Evolutionary conservation across 352 stramenopile genomes (phyloP), one percentile per base, ranked within the genome.

Genomic region (Globisporangium abappressorium): DNA sequence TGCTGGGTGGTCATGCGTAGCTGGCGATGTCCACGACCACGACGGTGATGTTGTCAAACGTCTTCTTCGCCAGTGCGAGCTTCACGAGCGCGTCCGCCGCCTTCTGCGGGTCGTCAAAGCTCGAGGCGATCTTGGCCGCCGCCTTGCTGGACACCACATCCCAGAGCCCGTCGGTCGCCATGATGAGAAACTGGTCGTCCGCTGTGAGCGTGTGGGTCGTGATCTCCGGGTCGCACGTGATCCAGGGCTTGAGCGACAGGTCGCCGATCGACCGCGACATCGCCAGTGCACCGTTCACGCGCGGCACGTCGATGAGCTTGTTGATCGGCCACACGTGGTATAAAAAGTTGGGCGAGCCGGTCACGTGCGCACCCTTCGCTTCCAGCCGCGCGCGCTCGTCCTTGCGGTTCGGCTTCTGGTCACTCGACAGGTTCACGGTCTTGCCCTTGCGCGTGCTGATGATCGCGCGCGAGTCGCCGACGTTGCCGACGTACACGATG

Each of bases 251-350:
- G 20, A 94, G 73, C 5, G 84, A 90, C 41, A 91, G 66, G 66
- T 96, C 88, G 20, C 88, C 88, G 36, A 96, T 94, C 30, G 88
- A 93, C 30, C 88, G 77, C 33, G 88, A 93, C 77, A 96, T 91
- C 22, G 86, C 85, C 36, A 96, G 71, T 14, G 79, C 73, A 41
- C 88, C 88, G 65, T 96, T 93, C 30, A 96, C 87, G 15, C 88
- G 85, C 6, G 86, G 85, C 22, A 93, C 87, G 66, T 94, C 88
- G 54, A 96, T 57, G 58, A 93, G 74, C 49, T 83, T 85, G 57
- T 82, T 93, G 41, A 95, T 75, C 8, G 82, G 82, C 85, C 85
- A 95, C 38, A 93, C 66, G 57, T 79, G 73, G 68, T 90, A 88
- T 46, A 91, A 73, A 64, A 93, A 87, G 66, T 72, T 59, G 14